Base-by-base conservation (phyloP, 2,329 filamentous ascomycete genomes). In the Fusarium foetens region DNA sequence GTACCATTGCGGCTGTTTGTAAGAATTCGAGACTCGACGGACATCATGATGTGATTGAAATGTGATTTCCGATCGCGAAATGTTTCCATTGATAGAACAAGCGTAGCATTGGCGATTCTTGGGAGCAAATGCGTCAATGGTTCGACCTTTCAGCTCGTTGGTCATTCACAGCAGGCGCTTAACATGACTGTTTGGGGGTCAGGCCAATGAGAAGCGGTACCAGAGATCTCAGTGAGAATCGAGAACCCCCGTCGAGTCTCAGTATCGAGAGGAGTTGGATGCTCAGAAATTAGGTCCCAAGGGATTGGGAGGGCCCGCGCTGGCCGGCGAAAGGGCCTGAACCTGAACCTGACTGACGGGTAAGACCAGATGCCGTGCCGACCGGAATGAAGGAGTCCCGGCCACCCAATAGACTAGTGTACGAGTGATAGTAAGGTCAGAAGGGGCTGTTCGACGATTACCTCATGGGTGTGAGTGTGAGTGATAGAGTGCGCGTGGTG, bases 201-300 rank as follows among this genome's bases (percentile, higher is more conserved):
- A 25, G 42, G 43, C 74, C 74, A 76, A 76, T 76, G 31, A 63
- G 25, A 51, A 35, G 48, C 35, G 57, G 68, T 76, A 67, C 74
- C 74, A 74, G 60, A 67, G 71, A 76, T 76, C 74, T 76, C 59
- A 60, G 68, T 76, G 67, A 73, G 63, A 63, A 66, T 72, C 64
- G 61, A 43, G 60, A 48, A 69, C 60, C 71, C 70, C 54, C 54
- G 60, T 49, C 66, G 46, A 65, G 68, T 49, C 45, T 59, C 36
- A 38, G 46, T 46, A 17, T 45, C 39, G 21, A 33, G 60, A 48
- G 38, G 54, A 68, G 36, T 45, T 42, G 33, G 63, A 65, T 58
- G 59, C 60, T 75, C 59, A 73, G 66, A 76, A 67, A 60, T 66
- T 49, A 62, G 64, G 64, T 55, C 53, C 70, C 59, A 58, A 48